Evolutionary conservation across 192 early-diverging fungal genomes (phyloP).

Genomic region (Chytriomyces sp.): DNA sequence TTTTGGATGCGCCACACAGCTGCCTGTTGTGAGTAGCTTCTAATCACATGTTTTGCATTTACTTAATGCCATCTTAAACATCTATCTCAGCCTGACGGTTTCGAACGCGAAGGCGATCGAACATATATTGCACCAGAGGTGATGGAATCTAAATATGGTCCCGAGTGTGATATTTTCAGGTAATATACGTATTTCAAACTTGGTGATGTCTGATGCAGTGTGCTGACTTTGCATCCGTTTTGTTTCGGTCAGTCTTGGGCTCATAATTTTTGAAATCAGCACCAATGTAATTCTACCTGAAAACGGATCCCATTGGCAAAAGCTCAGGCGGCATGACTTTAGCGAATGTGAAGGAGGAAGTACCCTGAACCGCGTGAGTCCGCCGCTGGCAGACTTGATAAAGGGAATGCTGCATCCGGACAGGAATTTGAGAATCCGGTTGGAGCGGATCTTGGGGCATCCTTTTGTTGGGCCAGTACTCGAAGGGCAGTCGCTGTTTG

Average conservation of each 20-base stretch:
- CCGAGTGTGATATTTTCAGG: slow-evolving; percentile 88
- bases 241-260: slow-evolving; percentile 71
- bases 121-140: slow-evolving; percentile 91
- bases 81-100: slow-evolving; percentile 32
- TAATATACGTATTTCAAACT: slow-evolving; percentile 27
- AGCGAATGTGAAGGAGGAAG: slow-evolving; percentile 55
- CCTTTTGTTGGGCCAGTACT: slow-evolving; percentile 40
- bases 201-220: not conserved
- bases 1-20: slow-evolving; percentile 80
- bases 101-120: slow-evolving; percentile 88
- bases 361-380: slow-evolving; percentile 46
- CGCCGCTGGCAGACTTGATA: slow-evolving; percentile 66
- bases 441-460: slow-evolving; percentile 58
- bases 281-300: slow-evolving; percentile 88
- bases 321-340: slow-evolving; percentile 78
- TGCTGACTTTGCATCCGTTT: not conserved
- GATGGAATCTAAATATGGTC: slow-evolving; percentile 69
- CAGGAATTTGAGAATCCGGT: slow-evolving; percentile 58
- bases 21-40: slow-evolving; percentile 58
- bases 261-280: slow-evolving; percentile 86
- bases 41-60: not conserved
- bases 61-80: not conserved
- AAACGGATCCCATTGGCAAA: slow-evolving; percentile 86
- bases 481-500: slow-evolving; percentile 22
- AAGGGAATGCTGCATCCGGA: slow-evolving; percentile 70